Evolutionary conservation across 305 asterid genomes (phyloP), one percentile per base, ranked within the genome.

Genomic region (Fraxinus latifolia): DNA sequence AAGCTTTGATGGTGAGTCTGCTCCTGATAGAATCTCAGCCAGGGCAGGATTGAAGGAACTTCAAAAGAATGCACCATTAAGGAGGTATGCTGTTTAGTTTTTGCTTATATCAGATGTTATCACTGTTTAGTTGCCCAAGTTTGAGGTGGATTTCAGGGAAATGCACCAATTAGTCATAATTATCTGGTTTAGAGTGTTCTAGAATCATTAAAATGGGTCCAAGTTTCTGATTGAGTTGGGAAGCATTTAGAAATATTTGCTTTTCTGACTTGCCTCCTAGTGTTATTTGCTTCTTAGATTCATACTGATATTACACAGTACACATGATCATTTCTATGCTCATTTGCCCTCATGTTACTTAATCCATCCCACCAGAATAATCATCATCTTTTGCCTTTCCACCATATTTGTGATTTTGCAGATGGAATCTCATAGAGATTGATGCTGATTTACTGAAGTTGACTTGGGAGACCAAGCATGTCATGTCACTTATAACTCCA

Each of bases 361-460:
- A 15, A 55, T 73, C 68, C 25, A 31, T 1, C 77, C 78, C 78
- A 37, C 7, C 25, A 4, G 19, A 25, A 72, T 72, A 34, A 74
- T 62, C 31, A 42, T 58, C 29, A 17, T 42, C 70, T 55, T 33
- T 71, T 44, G 1, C 23, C 77, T 33, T 42, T 42, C 29, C 33
- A 8, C 76, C 12, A 12, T 71, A 55, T 78, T 80, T 82, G 84
- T 76, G 81, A 82, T 83, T 83, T 29, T 89, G 84, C 95, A 95
- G 99, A 89, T 94, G 99, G 99, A 95, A 93, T 87, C 97, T 94
- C 83, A 86, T 95, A 76, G 98, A 95, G 88, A 92, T 94, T 86
- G 93, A 94, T 85, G 96, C 99, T 71, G 95, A 94, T 83, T 90
- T 95, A 80, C 85, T 36, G 84, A 91, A 88, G 83, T 84, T 93